phyloP scores from a whole-genome alignment of 2,329 filamentous ascomycete genomes.

The Blastomyces percursus region DNA sequence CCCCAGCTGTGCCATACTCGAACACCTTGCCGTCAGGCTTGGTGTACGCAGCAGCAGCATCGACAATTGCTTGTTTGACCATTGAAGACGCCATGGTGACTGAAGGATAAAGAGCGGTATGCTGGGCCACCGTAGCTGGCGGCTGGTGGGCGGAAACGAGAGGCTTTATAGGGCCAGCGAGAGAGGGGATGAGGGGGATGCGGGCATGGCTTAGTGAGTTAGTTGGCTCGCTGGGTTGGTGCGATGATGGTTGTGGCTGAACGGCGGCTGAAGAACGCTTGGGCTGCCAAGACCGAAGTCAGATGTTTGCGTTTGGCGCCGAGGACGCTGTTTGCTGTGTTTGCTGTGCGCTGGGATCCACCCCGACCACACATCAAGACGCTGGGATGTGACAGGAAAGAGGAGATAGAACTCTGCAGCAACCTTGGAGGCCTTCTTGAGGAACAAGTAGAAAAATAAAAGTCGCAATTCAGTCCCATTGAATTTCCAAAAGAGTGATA shows the following conservation, averaged over 20 bases:
- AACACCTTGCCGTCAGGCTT: slow-evolving; percentile 43
- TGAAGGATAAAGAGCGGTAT: not conserved
- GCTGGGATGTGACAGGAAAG: no score
- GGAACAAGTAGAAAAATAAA: not conserved
- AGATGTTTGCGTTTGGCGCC: not conserved
- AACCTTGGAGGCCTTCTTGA: not conserved
- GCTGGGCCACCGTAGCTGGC: not conserved
- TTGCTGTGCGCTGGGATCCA: not conserved
- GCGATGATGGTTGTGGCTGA: slow-evolving; percentile 2
- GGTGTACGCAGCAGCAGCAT: slow-evolving; percentile 39
- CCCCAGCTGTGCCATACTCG: slow-evolving; percentile 51
- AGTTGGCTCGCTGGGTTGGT: not conserved
- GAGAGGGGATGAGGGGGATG: not conserved
- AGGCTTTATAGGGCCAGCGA: not conserved
- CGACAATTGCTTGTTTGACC: slow-evolving; percentile 35
- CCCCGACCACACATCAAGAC: not conserved
- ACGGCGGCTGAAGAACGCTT: not conserved
- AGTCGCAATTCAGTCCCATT: not conserved
- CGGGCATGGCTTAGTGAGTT: not conserved
- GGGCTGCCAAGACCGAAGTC: not conserved
- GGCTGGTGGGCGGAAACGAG: not conserved
- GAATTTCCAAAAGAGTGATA: not conserved
- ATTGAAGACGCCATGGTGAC: slow-evolving; percentile 32
- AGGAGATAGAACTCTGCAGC: no score
- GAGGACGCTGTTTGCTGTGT: not conserved